Percentiles rank a stretch among this genome's conserved stretches.
Conservation (phyloP, 1,139 yeast genomes). For the Kodamaea ohmeri region DNA sequence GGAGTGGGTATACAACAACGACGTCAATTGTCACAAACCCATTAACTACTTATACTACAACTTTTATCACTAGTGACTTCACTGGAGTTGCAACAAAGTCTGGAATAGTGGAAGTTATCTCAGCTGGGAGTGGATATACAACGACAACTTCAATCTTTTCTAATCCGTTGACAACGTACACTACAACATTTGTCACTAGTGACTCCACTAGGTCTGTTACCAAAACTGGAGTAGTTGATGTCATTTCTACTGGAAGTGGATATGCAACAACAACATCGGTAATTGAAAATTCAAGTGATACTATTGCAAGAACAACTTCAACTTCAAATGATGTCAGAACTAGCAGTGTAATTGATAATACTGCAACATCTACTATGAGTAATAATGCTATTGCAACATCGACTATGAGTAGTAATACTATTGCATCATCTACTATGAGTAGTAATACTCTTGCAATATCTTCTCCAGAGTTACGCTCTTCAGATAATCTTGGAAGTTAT, state of each 20-base stretch:
- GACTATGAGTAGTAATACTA: too few relatives aligned
- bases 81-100: not conserved
- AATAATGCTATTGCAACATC: too few relatives aligned
- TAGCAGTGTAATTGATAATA: too few relatives aligned
- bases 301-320: not conserved
- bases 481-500: too few relatives aligned
- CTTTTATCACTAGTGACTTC: not conserved
- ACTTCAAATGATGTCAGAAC: not conserved
- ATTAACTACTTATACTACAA: conserved; percentile 18
- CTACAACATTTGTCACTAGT: conserved; percentile 3
- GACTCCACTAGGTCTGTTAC: too few relatives aligned
- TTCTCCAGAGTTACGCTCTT: too few relatives aligned
- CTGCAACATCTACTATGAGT: too few relatives aligned
- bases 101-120: not conserved
- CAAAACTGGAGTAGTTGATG: not conserved
- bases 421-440: too few relatives aligned
- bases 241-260: too few relatives aligned
- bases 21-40: conserved; percentile 7
- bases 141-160: conserved; percentile 8
- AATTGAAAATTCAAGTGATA: not conserved
- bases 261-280: not conserved
- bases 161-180: not conserved
- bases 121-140: conserved; percentile 16
- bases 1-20: conserved; percentile 15
- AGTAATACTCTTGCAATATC: too few relatives aligned